Base-by-base conservation (phyloP, 2,329 filamentous ascomycete species). In the Claviceps capensis region DNA sequence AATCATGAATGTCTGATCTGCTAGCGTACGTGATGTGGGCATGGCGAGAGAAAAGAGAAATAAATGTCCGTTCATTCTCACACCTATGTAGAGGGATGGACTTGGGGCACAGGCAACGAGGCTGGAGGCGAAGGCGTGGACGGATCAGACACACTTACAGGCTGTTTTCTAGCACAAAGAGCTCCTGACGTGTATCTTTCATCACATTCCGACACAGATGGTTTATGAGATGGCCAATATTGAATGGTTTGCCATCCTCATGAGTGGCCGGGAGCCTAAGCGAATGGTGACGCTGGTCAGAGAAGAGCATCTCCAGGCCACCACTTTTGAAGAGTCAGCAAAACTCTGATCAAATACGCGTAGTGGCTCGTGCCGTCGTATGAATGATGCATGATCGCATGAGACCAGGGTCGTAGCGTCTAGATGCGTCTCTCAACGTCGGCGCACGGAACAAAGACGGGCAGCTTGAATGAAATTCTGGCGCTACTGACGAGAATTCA, bases 281-380 rank as follows among this genome's bases (percentile, higher is more conserved):
- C 22, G 74, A 70, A 65, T 91, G 86, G 59, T 82, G 85, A 52
- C 84, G 80, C 68, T 88, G 75, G 65, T 95, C 85, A 36, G 83
- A 81, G 70, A 98, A 98, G 58, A 98, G 83, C 72, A 95, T 85
- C 71, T 98, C 93, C 17, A 98, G 79, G 22, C 93, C 93, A 56
- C 93, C 93, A 57, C 93, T 90, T 60, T 48, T 30, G 22, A 16
- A 52, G 6, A 7, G 53, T 52, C 23, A 54, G 53, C 38, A 6
- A 19, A 9, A 16, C 1, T 51, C 13, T 34, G 22, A 26, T 13
- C 1, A 13, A 43, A 42, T 16, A 11, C 7, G 16, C 5, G 30
- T 3, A 23, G 30, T 36, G 38, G 30, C 2, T 9, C 13, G 22
- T 23, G 16, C 11, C 38, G n/a, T 11, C 13, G 17, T 17, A 22